Evolutionary conservation across 2,329 filamentous ascomycete genomes (phyloP).

Genomic region (Fusarium newnesense): DNA sequence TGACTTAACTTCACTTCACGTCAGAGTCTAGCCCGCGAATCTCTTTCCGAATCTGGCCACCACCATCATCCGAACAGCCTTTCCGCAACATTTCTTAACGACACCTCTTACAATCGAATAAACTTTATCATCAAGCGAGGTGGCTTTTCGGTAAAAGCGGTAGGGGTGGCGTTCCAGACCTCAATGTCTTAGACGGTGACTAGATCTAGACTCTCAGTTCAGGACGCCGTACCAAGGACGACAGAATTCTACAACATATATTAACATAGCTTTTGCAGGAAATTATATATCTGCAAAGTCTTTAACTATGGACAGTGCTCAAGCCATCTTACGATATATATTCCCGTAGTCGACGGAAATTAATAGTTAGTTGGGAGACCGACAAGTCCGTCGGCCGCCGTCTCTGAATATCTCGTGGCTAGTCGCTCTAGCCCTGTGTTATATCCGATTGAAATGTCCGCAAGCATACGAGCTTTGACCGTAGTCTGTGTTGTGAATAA

Average conservation of each 20-base stretch:
- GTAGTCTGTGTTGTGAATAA: background rate
- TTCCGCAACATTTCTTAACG: background rate
- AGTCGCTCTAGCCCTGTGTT: background rate
- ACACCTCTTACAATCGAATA: background rate
- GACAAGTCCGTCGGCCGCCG: conserved; percentile 1
- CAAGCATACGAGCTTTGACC: background rate
- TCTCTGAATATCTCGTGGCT: background rate
- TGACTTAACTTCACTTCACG: background rate
- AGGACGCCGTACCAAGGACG: background rate
- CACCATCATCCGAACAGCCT: background rate
- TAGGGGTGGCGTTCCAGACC: conserved; percentile 6
- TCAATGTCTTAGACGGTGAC: conserved; percentile 15
- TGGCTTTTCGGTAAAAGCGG: conserved; percentile 3
- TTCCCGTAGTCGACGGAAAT: background rate
- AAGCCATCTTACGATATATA: background rate
- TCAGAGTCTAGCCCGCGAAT: background rate
- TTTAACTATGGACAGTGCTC: background rate
- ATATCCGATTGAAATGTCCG: background rate
- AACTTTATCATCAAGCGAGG: conserved; percentile 9
- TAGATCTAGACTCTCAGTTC: background rate
- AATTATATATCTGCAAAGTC: background rate
- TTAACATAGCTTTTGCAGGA: background rate
- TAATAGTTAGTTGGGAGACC: conserved; percentile 12
- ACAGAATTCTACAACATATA: conserved; percentile 1
- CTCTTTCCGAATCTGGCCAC: background rate